Evolutionary conservation across 148 eudicot genomes (phyloP).

Genomic region (Rheum nobile): DNA sequence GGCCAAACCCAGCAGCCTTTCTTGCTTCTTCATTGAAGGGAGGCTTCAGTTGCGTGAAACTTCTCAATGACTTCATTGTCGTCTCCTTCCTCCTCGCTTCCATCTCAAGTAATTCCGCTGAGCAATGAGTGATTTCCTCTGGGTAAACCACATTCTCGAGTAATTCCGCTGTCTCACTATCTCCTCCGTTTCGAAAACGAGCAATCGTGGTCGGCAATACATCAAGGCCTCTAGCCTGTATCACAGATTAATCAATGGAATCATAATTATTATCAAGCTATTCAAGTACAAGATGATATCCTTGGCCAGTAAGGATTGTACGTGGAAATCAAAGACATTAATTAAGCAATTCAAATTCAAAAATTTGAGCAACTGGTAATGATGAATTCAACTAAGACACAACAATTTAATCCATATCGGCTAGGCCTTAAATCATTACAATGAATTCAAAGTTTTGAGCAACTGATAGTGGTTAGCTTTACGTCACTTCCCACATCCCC

Average conservation of each 20-base stretch:
- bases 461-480: background rate
- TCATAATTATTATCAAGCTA: background rate
- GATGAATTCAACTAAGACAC: background rate
- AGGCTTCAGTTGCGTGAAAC: slow-evolving; percentile 73
- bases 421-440: too few species aligned
- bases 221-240: slow-evolving; percentile 95
- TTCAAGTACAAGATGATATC: background rate
- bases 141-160: slow-evolving; percentile 74
- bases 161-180: slow-evolving; percentile 71
- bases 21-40: slow-evolving; percentile 91
- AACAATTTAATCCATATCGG: background rate
- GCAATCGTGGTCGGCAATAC: slow-evolving; percentile 85
- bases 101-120: slow-evolving; percentile 35
- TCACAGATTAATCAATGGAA: background rate
- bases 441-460: too few species aligned
- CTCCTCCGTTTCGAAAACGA: slow-evolving; percentile 86
- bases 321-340: background rate
- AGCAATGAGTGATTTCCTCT: slow-evolving; percentile 92
- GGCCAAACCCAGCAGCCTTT: slow-evolving; percentile 89
- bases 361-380: background rate
- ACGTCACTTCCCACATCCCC: background rate
- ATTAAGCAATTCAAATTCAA: background rate
- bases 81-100: slow-evolving; percentile 14
- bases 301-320: background rate
- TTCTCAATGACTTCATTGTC: slow-evolving; percentile 35